These are phyloP conservation scores for Botrytis sinoallii DNA, from an alignment of 2,329 filamentous ascomycete species.

Conservation along the genomic window DNA sequence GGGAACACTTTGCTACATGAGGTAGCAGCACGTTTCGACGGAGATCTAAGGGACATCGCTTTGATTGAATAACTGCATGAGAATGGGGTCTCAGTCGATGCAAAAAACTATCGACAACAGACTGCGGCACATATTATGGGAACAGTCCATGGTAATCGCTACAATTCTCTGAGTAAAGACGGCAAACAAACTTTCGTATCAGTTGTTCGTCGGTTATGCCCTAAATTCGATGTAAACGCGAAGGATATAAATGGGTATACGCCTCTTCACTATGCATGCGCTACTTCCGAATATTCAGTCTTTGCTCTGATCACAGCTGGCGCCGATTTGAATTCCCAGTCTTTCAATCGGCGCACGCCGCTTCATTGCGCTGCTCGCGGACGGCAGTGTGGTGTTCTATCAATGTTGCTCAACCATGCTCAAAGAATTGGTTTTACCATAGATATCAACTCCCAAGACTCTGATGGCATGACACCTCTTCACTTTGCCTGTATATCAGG, in stretches of 20 bases:
- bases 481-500: conserved; percentile 24
- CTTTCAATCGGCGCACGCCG: conserved; percentile 18
- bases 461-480: conserved; percentile 19
- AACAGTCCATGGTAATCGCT: too few species aligned
- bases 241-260: conserved; percentile 18
- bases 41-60: neutral
- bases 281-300: conserved; percentile 11
- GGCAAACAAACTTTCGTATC: neutral
- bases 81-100: neutral
- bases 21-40: neutral
- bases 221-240: neutral
- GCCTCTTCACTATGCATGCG: conserved; percentile 24
- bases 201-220: neutral
- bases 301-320: conserved; percentile 20
- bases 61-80: neutral
- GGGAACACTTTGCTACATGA: conserved; percentile 21
- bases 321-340: conserved; percentile 8
- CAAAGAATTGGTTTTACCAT: neutral
- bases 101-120: conserved; percentile 11
- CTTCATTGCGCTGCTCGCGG: conserved; percentile 24
- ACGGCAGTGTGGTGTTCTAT: conserved; percentile 32
- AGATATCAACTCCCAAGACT: conserved; percentile 14
- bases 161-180: neutral
- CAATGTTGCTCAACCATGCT: conserved; percentile 25
- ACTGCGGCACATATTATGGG: conserved; percentile 18